Evolutionary conservation across 768 basidiomycete genomes (phyloP), one percentile per base, ranked within the genome.

Genomic region (Leccinum rimulosum): DNA sequence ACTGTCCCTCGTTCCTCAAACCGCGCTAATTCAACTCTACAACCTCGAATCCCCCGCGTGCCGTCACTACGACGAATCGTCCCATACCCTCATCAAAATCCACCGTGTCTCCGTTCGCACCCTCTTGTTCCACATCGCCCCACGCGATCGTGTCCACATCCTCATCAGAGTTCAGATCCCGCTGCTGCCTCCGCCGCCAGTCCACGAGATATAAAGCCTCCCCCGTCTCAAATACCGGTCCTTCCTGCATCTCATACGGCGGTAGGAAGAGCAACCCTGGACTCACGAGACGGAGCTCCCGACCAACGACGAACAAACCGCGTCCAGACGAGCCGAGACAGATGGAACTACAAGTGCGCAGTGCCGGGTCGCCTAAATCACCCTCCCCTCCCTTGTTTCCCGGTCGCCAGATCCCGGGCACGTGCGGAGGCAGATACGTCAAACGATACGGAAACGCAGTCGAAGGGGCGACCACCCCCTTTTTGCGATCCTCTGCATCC

Each of bases 71-170:
- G 35, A 72, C 72, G 15, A 73, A 59, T 19, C 72, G 68, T 25
- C 72, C 72, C 62, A 70, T 71, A 3, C 70, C 68, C 53, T 71
- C 70, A 19, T 71, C 70, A 33, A 71, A 71, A 47, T 72, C 70
- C 49, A 73, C 64, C 51, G 50, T 63, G 54, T 72, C 68, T 10
- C 58, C 62, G 19, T 47, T 35, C 30, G 7, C 12, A 1, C 28
- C 12, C 28, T 28, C 50, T 56, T 53, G 30, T 10, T 47, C 45
- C 8, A 4, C 35, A 27, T 25, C 50, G 40, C 30, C 56, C 22
- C 55, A 25, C 35, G 38, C 51, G 9, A 27, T 4, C 28, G 7
- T 43, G 17, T 61, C 36, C 38, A 9, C 14, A 5, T 38, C 27
- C 49, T 19, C 36, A 5, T 33, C 30, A 38, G 15, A 4, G 22